Evolutionary conservation across 1,139 yeast genomes (phyloP), one percentile per base, ranked within the genome.

Genomic region (Yamadazyma friedrichii): DNA sequence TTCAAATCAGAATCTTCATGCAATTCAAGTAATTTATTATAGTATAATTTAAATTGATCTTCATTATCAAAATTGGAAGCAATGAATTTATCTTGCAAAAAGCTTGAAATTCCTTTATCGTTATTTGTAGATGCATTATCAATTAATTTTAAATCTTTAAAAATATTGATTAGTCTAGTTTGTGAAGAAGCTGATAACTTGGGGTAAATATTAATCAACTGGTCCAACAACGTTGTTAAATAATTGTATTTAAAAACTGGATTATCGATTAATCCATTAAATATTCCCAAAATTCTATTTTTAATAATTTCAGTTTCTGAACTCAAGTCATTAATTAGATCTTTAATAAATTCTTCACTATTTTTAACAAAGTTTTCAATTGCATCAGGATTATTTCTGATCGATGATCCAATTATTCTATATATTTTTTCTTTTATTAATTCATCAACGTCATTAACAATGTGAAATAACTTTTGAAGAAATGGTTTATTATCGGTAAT

Each of bases 341-440:
- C 31, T 2, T 11, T 9, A 4, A 50, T 40, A 43, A 43, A 44
- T 6, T 38, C 38, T n/a, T 52, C 40, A 47, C 56, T 46, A 6
- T 31, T 35, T 5, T 36, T 33, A 30, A 64, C 40, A n/a, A 62
- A 46, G 37, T 54, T 52, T 3, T 42, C 42, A 12, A 80, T 62
- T 0, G 95, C 91, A 2, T 75, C 77, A 0, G 82, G 82, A 54
- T 88, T 88, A 56, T 88, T 88, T 52, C 95, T 73, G 40, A 88
- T 65, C 3, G 83, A 61, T 8, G 83, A 67, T 0, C 80, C 77
- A 49, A 83, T 65, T 34, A 81, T 65, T 48, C 84, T 62, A 32
- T 75, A 69, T 1, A 72, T 52, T 38, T 70, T 54, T 44, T 83
- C 88, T 39, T 63, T 64, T 5, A 12, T 32, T 6, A 10, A 13